Conservation (phyloP, 148 eudicot species). For the Cornus suecica region DNA sequence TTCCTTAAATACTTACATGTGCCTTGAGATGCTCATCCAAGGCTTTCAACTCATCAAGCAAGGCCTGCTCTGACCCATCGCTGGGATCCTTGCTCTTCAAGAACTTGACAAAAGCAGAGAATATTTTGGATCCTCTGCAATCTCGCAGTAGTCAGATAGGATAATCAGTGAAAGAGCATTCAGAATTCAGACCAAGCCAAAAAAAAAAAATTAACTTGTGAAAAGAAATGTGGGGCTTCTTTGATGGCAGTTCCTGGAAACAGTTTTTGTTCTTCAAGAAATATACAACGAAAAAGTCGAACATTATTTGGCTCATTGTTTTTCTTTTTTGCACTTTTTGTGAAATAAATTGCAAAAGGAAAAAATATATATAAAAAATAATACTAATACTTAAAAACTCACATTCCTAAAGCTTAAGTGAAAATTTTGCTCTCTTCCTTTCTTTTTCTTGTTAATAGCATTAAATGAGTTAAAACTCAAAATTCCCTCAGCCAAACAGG, state of each 20-base stretch:
- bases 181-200: neutral
- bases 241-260: neutral
- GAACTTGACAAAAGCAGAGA: conserved; percentile 56
- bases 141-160: neutral
- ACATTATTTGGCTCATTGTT: neutral
- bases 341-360: no score
- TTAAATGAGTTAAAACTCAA: no score
- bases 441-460: neutral
- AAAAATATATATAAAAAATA: no score
- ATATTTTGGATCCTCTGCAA: conserved; percentile 72
- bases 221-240: neutral
- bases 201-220: neutral
- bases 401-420: neutral
- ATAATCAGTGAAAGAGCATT: neutral
- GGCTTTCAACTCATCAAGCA: conserved; percentile 74
- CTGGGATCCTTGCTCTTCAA: conserved; percentile 80
- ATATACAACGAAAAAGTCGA: no score
- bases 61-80: conserved; percentile 81
- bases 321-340: no score
- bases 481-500: no score
- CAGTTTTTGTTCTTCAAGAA: neutral
- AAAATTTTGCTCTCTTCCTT: neutral
- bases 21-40: conserved; percentile 78
- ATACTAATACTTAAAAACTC: no score
- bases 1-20: conserved; percentile 39